Evolutionary conservation across 495 filamentous ascomycete species (phyloP).

Genomic region (Hamigera avellanea): DNA sequence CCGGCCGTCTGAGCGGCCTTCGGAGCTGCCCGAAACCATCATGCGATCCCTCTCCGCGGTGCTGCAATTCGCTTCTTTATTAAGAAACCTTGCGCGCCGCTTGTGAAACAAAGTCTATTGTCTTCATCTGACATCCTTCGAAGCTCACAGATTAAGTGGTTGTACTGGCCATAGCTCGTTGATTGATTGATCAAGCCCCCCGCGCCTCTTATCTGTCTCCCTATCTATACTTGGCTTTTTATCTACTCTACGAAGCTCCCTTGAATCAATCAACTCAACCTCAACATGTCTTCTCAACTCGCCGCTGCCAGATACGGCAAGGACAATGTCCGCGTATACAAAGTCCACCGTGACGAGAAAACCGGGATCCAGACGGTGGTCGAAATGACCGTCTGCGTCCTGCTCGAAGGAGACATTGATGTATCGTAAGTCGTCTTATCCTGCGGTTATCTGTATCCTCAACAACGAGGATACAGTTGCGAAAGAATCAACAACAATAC

Average conservation of each 20-base stretch:
- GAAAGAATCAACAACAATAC: constrained; percentile 4
- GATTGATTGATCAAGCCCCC: not conserved
- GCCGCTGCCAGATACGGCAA: constrained; percentile 79
- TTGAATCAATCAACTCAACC: constrained; percentile 6
- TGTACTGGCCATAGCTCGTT: not conserved
- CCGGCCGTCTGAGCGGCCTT: constrained; percentile 28
- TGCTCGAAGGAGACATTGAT: constrained; percentile 86
- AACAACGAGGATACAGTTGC: not conserved
- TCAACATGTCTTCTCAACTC: constrained; percentile 41
- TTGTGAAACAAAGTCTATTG: not conserved
- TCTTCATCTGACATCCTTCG: not conserved
- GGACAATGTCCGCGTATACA: constrained; percentile 97
- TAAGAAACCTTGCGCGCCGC: constrained; percentile 9
- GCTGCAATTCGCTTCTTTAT: constrained; percentile 9
- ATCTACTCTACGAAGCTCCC: constrained; percentile 1
- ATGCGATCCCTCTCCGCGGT: constrained; percentile 5
- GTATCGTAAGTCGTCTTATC: constrained; percentile 50
- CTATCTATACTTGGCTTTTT: constrained; percentile 2
- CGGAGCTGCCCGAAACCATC: constrained; percentile 28
- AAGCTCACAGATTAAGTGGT: too few relatives aligned
- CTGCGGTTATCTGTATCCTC: too few relatives aligned
- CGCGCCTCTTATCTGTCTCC: not conserved
- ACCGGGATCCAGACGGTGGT: constrained; percentile 72
- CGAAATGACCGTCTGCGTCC: constrained; percentile 87
- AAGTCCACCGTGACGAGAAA: constrained; percentile 69